A percentile compares a stretch with the other conserved stretches of the same genome.
These are phyloP conservation scores for Canavalia ensiformis DNA, from an alignment of 306 rosid species.

Conservation along the genomic window DNA sequence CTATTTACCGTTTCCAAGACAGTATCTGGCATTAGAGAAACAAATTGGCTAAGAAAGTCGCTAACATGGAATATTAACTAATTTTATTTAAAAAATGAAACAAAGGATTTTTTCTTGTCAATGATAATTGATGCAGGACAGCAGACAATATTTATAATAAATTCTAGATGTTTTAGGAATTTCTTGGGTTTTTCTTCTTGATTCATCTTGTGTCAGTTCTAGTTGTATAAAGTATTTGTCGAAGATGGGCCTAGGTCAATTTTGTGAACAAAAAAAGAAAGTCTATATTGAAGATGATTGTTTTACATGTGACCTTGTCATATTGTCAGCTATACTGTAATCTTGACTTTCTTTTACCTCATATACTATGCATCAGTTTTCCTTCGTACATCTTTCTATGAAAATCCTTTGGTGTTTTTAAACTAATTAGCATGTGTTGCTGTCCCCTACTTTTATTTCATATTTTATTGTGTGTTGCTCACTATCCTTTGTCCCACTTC, in stretches of 20 bases:
- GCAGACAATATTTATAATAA: neutral
- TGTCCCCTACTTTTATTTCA: constrained; percentile 11
- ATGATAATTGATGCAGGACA: constrained; percentile 21
- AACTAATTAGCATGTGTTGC: constrained; percentile 16
- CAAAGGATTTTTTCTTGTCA: constrained; percentile 29
- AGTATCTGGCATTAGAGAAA: constrained; percentile 32
- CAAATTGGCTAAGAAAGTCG: neutral
- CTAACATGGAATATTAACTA: constrained; percentile 12
- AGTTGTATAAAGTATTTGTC: constrained; percentile 15
- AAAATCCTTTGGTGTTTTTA: constrained; percentile 24
- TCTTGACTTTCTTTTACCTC: neutral
- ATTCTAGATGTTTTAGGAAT: neutral
- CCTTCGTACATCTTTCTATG: constrained; percentile 10
- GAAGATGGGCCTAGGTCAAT: too few relatives aligned
- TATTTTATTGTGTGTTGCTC: constrained; percentile 29
- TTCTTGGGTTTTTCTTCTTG: constrained; percentile 39
- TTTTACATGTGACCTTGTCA: neutral
- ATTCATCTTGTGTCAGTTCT: constrained; percentile 20
- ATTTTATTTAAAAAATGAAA: constrained; percentile 25
- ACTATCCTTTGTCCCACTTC: constrained; percentile 17
- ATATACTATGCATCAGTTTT: constrained; percentile 26
- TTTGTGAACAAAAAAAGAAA: too few relatives aligned
- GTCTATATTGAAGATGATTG: constrained; percentile 5
- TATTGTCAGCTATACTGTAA: constrained; percentile 16
- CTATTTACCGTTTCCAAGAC: constrained; percentile 1